Base-by-base conservation (phyloP, 768 basidiomycete species). In the Tricholoma matsutake region DNA sequence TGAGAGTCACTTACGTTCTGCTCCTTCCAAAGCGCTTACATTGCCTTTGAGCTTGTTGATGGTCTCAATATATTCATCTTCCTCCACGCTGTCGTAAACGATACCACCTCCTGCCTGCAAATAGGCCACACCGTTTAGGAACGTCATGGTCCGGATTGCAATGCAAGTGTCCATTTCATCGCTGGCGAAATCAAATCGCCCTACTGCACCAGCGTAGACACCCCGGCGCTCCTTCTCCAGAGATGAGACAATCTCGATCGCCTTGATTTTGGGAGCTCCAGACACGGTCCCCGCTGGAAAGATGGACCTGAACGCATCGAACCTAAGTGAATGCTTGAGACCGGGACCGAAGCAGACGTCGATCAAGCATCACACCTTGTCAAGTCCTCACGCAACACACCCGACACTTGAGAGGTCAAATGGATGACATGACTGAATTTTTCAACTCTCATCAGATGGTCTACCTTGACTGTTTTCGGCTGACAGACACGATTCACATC, bases 281-380 rank as follows among this genome's bases (percentile, higher is more conserved):
- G 96, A 98, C 25, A 99, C 97, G 2, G 97, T 99, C 0, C 97
- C 97, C 16, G 96, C 96, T 1, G 97, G 97, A 80, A 99, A 98
- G 64, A 99, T 98, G 22, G 96, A 98, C 9, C 96, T 86, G 84
- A 99, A 98, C 0, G 97, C 97, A 71, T 98, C 96, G 69, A 98
- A 99, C 65, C 96, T 96, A 65, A 10, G 32, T 13, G 41, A 62
- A 43, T 20, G 54, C 54, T 20, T 56, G 58, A 54, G 18, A 58
- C 63, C 16, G 2, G 60, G 58, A 47, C 25, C 22, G 25, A 60
- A 52, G 56, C 16, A 37, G 20, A 10, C 43, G 2, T n/a, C 34
- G 13, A 29, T 31, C 49, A 28, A 56, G 28, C 35, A 31, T 45
- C 75, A 94, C 96, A 94, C 96, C 96, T 86, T 11, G 88, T 94